Base-by-base conservation (phyloP, 306 rosid genomes). In the Delonix regia region DNA sequence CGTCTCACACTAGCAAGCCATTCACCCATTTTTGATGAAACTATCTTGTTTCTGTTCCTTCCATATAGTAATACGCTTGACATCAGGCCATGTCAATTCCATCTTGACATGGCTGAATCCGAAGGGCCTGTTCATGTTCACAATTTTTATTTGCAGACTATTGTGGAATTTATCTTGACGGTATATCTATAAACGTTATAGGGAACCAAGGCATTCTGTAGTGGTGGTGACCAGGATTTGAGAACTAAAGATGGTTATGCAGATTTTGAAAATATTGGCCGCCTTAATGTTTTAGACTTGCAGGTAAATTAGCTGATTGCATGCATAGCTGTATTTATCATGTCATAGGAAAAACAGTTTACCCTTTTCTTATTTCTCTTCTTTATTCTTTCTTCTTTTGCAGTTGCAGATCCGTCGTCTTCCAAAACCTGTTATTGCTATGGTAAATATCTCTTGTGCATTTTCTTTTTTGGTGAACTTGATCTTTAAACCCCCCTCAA, bases 371-470 rank as follows among this genome's bases (percentile, higher is more conserved):
- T 19, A n/a, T 18, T 69, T 67, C 55, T 25, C 66, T 39, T 80
- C 69, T 57, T 76, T 42, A 8, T 45, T 19, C 15, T 56, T 76
- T 81, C 49, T 74, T 52, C 56, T 25, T 49, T 75, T 80, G 67
- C 87, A 94, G 97, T 86, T 90, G 48, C 95, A 90, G 74, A 90
- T 94, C 30, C 97, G 97, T 45, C 95, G 97, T 18, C 95, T 94
- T 82, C 97, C 97, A 13, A 94, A 92, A 74, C 99, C 97, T 45
- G 97, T 94, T 14, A 94, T 94, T 45, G 97, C 99, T 39, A 92
- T 91, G 99, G 99, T 60, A 27, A 28, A 28, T 28, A 14, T 28
- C 38, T 59, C 19, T 9, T 33, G 22, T 33, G 45, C 51, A 15
- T 63, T 63, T 76, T 5, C 38, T 14, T 27, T 33, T 22, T 53